These are phyloP conservation scores for Lipomyces anomalus DNA, from an alignment of 805 yeast genomes.

Conservation along the genomic window DNA sequence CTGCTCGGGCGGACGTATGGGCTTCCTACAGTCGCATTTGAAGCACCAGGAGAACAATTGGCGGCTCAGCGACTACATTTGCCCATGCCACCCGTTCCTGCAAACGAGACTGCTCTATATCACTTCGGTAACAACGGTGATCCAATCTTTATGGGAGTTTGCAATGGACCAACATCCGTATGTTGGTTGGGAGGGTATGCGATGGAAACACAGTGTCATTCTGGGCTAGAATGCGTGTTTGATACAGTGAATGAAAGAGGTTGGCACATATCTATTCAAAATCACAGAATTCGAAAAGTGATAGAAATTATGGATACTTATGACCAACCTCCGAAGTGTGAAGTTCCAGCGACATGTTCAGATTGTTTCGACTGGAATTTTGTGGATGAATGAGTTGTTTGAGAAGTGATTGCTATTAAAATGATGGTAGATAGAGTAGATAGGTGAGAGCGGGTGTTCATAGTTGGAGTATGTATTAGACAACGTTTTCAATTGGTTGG, in stretches of 20 bases:
- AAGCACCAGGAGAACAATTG: conserved; percentile 87
- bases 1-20: conserved; percentile 88
- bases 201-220: conserved; percentile 93
- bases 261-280: conserved; percentile 83
- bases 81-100: conserved; percentile 77
- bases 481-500: too few species aligned
- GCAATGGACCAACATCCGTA: conserved; percentile 87
- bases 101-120: conserved; percentile 78
- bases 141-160: conserved; percentile 94
- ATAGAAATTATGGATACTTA: conserved; percentile 68
- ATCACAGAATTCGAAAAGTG: conserved; percentile 88
- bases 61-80: conserved; percentile 82
- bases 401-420: too few species aligned
- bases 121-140: conserved; percentile 97
- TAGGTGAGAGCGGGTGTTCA: background rate
- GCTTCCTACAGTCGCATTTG: conserved; percentile 81
- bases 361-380: conserved; percentile 25
- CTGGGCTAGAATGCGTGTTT: conserved; percentile 80
- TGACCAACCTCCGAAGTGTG: conserved; percentile 72
- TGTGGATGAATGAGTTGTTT: conserved; percentile 1
- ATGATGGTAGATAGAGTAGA: background rate
- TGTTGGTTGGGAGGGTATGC: conserved; percentile 95
- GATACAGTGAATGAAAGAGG: conserved; percentile 87
- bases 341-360: conserved; percentile 10
- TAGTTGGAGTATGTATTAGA: too few species aligned